Conservation (phyloP, 108 stramenopile genomes). For the Nitzschia inconspicua region DNA sequence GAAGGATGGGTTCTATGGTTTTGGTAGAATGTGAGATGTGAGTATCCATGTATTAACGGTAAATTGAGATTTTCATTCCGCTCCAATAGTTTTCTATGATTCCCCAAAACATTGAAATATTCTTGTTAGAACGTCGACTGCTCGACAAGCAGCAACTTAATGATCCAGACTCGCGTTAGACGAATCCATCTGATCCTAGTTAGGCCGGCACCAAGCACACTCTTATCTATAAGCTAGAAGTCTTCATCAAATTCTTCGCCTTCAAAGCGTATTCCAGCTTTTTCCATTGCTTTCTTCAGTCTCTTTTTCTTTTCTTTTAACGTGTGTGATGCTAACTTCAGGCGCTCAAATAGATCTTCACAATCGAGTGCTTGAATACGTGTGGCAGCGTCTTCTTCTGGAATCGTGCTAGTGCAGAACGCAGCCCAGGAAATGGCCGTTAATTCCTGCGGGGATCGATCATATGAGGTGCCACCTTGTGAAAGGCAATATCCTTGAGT, state of each 20-base stretch:
- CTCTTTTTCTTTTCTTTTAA: conserved; percentile 53
- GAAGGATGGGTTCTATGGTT: too few species aligned
- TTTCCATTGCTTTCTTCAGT: conserved; percentile 48
- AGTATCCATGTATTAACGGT: too few species aligned
- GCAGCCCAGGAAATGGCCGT: conserved; percentile 82
- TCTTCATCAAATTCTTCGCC: conserved; percentile 20
- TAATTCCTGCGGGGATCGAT: conserved; percentile 60
- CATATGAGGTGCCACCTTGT: neutral
- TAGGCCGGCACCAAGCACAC: too few species aligned
- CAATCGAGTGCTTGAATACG: conserved; percentile 71
- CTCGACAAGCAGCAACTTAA: too few species aligned
- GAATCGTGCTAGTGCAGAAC: conserved; percentile 51
- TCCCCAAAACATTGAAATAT: too few species aligned
- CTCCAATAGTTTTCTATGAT: too few species aligned
- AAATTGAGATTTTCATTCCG: too few species aligned
- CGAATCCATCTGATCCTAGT: too few species aligned
- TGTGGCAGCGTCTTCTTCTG: conserved; percentile 43
- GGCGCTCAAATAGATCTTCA: conserved; percentile 51
- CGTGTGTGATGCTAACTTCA: conserved; percentile 68
- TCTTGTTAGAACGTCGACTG: too few species aligned
- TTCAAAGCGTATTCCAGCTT: conserved; percentile 10
- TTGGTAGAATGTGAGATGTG: too few species aligned
- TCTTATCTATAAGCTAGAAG: too few species aligned
- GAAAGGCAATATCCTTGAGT: conserved; percentile 43
- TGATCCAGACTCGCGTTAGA: too few species aligned